phyloP scores from a whole-genome alignment of 2,329 filamentous ascomycete genomes.

The Colletotrichum acutatum region DNA sequence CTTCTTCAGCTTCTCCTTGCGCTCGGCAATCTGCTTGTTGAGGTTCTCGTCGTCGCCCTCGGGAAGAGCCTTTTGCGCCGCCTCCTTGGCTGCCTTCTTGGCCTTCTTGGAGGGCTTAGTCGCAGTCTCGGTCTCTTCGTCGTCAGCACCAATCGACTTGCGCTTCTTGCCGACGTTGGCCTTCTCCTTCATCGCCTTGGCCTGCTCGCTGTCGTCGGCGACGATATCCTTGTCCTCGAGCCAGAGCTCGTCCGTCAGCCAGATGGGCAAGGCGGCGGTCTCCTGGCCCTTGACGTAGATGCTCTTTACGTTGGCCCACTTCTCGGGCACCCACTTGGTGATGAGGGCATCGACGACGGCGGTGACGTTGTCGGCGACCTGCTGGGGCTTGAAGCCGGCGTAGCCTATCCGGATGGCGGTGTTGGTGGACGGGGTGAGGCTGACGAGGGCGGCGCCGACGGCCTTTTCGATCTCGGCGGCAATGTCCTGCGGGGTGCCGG shows the following conservation, averaged over 20 bases:
- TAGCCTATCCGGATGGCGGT: constrained; percentile 84
- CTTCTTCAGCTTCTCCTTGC: constrained; percentile 68
- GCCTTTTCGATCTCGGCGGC: constrained; percentile 86
- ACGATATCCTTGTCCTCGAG: constrained; percentile 80
- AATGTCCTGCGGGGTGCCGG: constrained; percentile 71
- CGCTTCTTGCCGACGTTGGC: constrained; percentile 74
- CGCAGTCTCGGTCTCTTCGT: constrained; percentile 47
- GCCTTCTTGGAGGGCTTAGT: constrained; percentile 55
- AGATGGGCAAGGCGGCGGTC: constrained; percentile 92
- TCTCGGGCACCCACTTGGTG: constrained; percentile 83
- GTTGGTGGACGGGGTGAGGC: constrained; percentile 81
- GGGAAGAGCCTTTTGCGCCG: constrained; percentile 39
- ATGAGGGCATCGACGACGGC: constrained; percentile 76
- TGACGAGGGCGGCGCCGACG: constrained; percentile 80
- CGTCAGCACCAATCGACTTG: constrained; percentile 55
- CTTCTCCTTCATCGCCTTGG: constrained; percentile 59
- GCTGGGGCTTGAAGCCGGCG: constrained; percentile 77
- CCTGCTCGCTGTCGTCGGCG: constrained; percentile 64
- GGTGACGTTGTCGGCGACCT: constrained; percentile 84
- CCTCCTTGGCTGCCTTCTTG: constrained; percentile 39
- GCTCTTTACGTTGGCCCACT: constrained; percentile 86
- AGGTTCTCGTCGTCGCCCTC: constrained; percentile 64
- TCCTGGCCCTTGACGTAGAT: constrained; percentile 92
- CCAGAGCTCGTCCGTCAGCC: constrained; percentile 94
- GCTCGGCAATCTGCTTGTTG: constrained; percentile 68